Conservation (phyloP, 768 basidiomycete genomes). For the Podaxis pistillaris region DNA sequence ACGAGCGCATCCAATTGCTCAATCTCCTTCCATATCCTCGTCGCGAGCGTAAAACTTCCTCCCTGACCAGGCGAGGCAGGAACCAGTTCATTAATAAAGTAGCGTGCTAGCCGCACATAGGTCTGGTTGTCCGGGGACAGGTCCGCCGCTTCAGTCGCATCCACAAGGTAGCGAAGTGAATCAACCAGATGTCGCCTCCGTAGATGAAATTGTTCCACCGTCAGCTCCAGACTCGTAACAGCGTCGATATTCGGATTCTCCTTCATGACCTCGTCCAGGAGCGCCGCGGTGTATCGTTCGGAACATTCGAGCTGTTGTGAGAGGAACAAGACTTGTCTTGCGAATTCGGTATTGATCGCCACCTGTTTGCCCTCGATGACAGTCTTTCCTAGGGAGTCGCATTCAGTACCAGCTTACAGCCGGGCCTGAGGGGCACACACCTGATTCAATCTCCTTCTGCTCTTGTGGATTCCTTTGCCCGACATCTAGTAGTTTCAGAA, state of each 20-base stretch:
- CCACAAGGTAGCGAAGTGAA: slow-evolving; percentile 67
- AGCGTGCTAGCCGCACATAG: slow-evolving; percentile 51
- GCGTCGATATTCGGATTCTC: slow-evolving; percentile 63
- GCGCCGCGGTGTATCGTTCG: slow-evolving; percentile 72
- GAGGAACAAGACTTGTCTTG: slow-evolving; percentile 72
- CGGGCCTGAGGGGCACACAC: slow-evolving; percentile 30
- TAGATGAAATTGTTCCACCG: slow-evolving; percentile 66
- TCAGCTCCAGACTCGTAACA: slow-evolving; percentile 58
- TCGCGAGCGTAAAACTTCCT: slow-evolving; percentile 44
- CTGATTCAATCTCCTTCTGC: slow-evolving; percentile 68
- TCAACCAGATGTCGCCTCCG: slow-evolving; percentile 70
- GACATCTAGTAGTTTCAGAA: slow-evolving; percentile 64
- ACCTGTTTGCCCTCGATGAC: slow-evolving; percentile 62
- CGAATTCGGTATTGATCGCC: slow-evolving; percentile 77
- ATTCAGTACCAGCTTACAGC: slow-evolving; percentile 6
- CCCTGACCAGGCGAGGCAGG: slow-evolving; percentile 31
- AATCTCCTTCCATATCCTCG: slow-evolving; percentile 61
- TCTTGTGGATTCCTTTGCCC: slow-evolving; percentile 62
- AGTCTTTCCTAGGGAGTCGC: slow-evolving; percentile 53
- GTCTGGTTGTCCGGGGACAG: slow-evolving; percentile 43
- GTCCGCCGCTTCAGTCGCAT: slow-evolving; percentile 53
- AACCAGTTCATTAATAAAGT: slow-evolving; percentile 55
- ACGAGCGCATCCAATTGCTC: slow-evolving; percentile 57
- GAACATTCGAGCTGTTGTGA: slow-evolving; percentile 81
- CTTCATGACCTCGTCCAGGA: slow-evolving; percentile 63